Evolutionary conservation across 257 asterid genomes (phyloP).

Genomic region (Plantago ovata): DNA sequence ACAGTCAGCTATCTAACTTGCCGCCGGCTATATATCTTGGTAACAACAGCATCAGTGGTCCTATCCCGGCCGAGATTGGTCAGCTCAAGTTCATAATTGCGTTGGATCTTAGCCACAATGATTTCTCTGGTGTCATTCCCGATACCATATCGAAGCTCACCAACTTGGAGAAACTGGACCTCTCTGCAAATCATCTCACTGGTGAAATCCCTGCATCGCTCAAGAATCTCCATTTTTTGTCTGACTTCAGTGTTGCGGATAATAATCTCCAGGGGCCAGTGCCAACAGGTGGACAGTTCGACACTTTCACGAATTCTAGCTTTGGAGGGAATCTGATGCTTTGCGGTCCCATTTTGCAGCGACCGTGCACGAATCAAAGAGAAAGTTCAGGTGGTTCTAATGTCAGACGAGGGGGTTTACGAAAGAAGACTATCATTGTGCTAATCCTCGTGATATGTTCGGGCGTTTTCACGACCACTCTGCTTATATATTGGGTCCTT

Average conservation of each 20-base stretch:
- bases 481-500: slow-evolving; percentile 60
- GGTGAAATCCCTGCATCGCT: slow-evolving; percentile 84
- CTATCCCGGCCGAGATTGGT: slow-evolving; percentile 71
- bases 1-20: slow-evolving; percentile 72
- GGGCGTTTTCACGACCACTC: slow-evolving; percentile 48
- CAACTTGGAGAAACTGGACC: slow-evolving; percentile 72
- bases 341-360: slow-evolving; percentile 65
- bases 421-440: slow-evolving; percentile 59
- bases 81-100: slow-evolving; percentile 58
- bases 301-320: slow-evolving; percentile 70
- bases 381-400: slow-evolving; percentile 22
- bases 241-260: slow-evolving; percentile 77
- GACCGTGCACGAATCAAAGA: slow-evolving; percentile 35
- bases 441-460: slow-evolving; percentile 66
- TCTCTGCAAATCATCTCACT: slow-evolving; percentile 64
- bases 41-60: slow-evolving; percentile 52
- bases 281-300: slow-evolving; percentile 88
- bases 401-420: slow-evolving; percentile 33
- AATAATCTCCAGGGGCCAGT: slow-evolving; percentile 79
- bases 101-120: slow-evolving; percentile 68
- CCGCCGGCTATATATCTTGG: slow-evolving; percentile 81
- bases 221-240: slow-evolving; percentile 67
- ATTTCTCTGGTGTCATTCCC: slow-evolving; percentile 72
- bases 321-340: slow-evolving; percentile 66
- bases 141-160: slow-evolving; percentile 70